Conservation (phyloP, 2,329 filamentous ascomycete species). For the Pseudophaeomoniella oleicola region DNA sequence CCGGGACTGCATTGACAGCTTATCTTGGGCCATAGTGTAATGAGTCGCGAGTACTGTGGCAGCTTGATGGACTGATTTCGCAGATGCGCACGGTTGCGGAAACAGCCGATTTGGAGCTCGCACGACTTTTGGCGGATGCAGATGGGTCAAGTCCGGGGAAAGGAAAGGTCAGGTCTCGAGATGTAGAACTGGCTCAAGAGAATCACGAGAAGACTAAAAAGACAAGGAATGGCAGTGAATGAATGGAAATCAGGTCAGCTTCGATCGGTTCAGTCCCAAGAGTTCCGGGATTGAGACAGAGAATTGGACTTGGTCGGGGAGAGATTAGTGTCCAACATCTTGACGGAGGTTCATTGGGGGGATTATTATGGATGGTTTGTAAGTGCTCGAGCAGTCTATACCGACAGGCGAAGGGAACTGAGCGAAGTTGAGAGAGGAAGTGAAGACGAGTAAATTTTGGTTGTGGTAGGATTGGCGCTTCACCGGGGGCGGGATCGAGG, state of each 20-base stretch:
- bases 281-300: slow-evolving; percentile 23
- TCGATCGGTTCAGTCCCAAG: slow-evolving; percentile 30
- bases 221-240: neutral
- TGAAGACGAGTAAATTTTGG: no score
- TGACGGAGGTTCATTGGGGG: slow-evolving; percentile 12
- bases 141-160: no score
- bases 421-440: no score
- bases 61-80: slow-evolving; percentile 5
- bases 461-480: no score
- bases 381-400: no score
- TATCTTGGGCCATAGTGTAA: slow-evolving; percentile 20
- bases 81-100: no score
- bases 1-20: slow-evolving; percentile 31
- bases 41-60: neutral
- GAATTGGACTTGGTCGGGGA: slow-evolving; percentile 9
- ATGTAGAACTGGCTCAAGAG: neutral
- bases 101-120: no score
- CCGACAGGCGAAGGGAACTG: no score
- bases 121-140: no score
- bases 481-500: no score
- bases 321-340: slow-evolving; percentile 1
- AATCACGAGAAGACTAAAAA: neutral
- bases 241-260: no score
- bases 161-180: no score
- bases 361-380: slow-evolving; percentile 15